Base-by-base conservation (phyloP, 176 grass and related monocot species). In the Oryza rufipogon region DNA sequence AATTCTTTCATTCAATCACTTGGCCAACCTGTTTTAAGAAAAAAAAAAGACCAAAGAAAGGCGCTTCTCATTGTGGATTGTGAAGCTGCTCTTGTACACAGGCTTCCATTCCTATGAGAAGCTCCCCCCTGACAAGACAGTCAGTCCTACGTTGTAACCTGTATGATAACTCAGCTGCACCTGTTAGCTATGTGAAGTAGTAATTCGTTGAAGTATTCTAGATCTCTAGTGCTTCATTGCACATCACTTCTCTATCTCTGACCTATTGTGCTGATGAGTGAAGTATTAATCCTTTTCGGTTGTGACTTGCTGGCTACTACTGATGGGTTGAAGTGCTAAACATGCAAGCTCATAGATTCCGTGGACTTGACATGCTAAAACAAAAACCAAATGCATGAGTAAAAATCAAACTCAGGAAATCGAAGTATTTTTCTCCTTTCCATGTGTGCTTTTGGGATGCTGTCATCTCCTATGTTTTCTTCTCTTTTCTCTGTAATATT, bases 21-120 rank as follows among this genome's bases (percentile, higher is more conserved):
- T 32, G 6, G 48, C 79, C 70, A 11, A 32, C 15, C 48, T 75
- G 23, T 64, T 63, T 41, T 41, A 41, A 41, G 39, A 54, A 30
- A 20, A 32, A 54, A 30, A 20, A 32, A 73, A 49, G 42, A 73
- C 52, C 2, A 56, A 54, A 61, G 4, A 72, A 76, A 88, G 86
- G 86, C 77, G 86, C 74, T 92, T 90, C 9, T 69, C 90, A 65
- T 79, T 76, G 73, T 84, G 65, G 83, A 92, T 94, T 80, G 86
- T 72, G 92, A 93, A 95, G 89, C 92, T 87, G 89, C 88, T 81
- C 88, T 87, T 91, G 84, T 79, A 80, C 86, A 87, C 81, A 91
- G 85, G 89, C 91, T 92, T 90, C 93, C 84, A 88, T 91, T 90
- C 89, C 77, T 74, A 84, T 91, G 85, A 79, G 88, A 93, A 91